Evolutionary conservation across 495 filamentous ascomycete genomes (phyloP).

Genomic region (Xylaria palmicola): DNA sequence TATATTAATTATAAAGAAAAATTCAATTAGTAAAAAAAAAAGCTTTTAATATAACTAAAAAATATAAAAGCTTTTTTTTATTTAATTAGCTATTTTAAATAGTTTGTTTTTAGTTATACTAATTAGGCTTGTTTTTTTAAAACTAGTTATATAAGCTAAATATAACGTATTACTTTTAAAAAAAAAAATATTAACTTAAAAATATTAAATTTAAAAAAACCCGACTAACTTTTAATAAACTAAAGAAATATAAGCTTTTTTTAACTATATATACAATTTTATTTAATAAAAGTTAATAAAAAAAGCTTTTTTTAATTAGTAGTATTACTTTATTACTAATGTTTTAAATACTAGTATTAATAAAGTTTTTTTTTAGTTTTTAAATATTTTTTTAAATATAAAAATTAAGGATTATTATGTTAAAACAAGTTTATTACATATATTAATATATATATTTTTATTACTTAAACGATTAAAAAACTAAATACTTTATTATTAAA

Average conservation of each 20-base stretch:
- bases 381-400: neutral
- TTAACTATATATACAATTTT: neutral
- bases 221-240: neutral
- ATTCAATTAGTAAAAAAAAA: neutral
- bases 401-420: neutral
- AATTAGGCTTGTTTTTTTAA: neutral
- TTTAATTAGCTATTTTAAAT: neutral
- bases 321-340: neutral
- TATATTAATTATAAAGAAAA: neutral
- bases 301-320: neutral
- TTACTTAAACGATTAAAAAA: neutral
- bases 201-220: neutral
- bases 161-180: neutral
- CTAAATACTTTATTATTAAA: neutral
- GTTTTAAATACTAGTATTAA: neutral
- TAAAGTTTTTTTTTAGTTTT: neutral
- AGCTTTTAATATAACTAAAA: neutral
- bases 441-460: constrained; percentile 3
- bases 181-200: neutral
- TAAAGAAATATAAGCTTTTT: neutral
- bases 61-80: neutral
- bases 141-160: neutral
- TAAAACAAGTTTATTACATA: neutral
- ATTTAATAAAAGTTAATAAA: neutral
- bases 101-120: neutral